These are phyloP conservation scores for Lumnitzera littorea DNA, from an alignment of 345 rosid species.

Conservation along the genomic window DNA sequence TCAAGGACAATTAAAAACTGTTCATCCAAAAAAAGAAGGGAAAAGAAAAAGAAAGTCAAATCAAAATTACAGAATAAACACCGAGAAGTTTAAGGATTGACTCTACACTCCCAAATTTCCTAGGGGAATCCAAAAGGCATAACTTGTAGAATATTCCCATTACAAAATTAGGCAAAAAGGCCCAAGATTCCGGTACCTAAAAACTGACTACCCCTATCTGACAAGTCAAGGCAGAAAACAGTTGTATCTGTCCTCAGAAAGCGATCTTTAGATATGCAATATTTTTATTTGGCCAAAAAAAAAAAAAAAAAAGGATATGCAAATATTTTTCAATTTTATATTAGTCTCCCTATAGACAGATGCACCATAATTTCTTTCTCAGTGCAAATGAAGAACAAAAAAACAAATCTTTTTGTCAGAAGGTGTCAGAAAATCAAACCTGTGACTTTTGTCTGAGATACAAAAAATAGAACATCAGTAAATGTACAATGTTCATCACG, in stretches of 20 bases:
- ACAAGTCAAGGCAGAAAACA: slow-evolving; percentile 17
- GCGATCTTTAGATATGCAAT: slow-evolving; percentile 7
- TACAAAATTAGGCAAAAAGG: slow-evolving; percentile 6
- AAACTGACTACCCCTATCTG: slow-evolving; percentile 6
- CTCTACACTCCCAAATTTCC: slow-evolving; percentile 11
- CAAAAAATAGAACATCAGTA: too few relatives aligned
- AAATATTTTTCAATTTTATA: slow-evolving; percentile 1
- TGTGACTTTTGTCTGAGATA: background rate
- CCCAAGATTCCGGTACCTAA: slow-evolving; percentile 14
- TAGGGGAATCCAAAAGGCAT: slow-evolving; percentile 23
- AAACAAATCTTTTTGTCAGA: slow-evolving; percentile 3
- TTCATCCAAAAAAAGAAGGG: too few relatives aligned
- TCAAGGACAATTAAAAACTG: too few relatives aligned
- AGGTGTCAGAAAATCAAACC: background rate
- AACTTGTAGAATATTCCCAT: slow-evolving; percentile 34
- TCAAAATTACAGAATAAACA: slow-evolving; percentile 6
- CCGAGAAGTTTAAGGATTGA: slow-evolving; percentile 19
- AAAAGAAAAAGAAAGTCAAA: slow-evolving; percentile 1
- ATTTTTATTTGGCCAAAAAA: background rate
- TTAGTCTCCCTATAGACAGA: background rate
- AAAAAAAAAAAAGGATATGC: background rate
- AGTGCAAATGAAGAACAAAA: slow-evolving; percentile 2
- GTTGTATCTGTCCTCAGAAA: slow-evolving; percentile 12
- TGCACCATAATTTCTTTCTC: slow-evolving; percentile 7
- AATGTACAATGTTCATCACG: too few relatives aligned